These are phyloP conservation scores for Lophiotrema nucula DNA, from an alignment of 495 filamentous ascomycete genomes.

Conservation along the genomic window DNA sequence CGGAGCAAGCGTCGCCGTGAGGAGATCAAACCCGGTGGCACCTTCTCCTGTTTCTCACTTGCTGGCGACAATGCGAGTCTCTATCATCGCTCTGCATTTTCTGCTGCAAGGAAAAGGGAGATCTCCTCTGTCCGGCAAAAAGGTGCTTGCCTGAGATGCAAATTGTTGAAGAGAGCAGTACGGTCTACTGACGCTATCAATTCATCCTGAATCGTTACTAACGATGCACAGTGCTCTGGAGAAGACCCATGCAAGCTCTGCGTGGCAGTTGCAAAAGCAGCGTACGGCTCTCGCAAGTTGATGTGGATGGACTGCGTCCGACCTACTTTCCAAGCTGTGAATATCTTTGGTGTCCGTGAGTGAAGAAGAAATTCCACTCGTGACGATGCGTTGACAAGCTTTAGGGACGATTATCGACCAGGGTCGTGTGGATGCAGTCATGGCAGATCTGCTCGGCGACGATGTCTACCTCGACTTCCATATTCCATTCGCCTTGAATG, in stretches of 20 bases:
- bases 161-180: constrained; percentile 21
- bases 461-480: constrained; percentile 26
- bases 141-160: constrained; percentile 18
- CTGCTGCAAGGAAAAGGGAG: constrained; percentile 9
- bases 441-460: constrained; percentile 20
- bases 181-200: neutral
- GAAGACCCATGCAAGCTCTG: constrained; percentile 27
- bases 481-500: constrained; percentile 20
- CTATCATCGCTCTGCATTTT: constrained; percentile 12
- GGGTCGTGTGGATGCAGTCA: constrained; percentile 1
- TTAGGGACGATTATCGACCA: too few relatives aligned
- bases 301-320: constrained; percentile 13
- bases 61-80: constrained; percentile 9
- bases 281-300: constrained; percentile 1
- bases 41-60: constrained; percentile 16
- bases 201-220: neutral
- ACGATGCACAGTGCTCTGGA: constrained; percentile 20
- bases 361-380: too few relatives aligned
- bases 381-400: too few relatives aligned
- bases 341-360: neutral
- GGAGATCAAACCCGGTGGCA: neutral
- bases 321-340: constrained; percentile 2
- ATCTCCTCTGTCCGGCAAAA: constrained; percentile 9
- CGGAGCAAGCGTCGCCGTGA: neutral
- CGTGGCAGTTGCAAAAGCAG: constrained; percentile 12